phyloP scores from a whole-genome alignment of 495 filamentous ascomycete species.

The Penicillium ochrochloron region DNA sequence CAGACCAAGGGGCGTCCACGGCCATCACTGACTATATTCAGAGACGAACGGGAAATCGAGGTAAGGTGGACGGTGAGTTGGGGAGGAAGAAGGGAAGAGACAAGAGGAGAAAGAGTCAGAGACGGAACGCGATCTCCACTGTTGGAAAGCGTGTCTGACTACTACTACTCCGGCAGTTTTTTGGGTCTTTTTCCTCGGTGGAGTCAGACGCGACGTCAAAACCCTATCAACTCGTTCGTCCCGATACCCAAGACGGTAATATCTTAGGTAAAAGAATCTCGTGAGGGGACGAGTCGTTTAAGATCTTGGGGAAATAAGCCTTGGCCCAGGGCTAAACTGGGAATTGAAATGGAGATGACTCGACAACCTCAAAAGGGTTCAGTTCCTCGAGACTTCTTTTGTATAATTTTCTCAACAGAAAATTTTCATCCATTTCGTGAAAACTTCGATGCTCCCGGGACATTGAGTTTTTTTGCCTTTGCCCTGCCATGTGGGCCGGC shows the following conservation, averaged over 20 bases:
- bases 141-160: neutral
- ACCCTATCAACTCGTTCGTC: slow-evolving; percentile 12
- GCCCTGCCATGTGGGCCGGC: slow-evolving; percentile 14
- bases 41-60: slow-evolving; percentile 17
- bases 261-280: slow-evolving; percentile 10
- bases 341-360: too few relatives aligned
- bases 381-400: neutral
- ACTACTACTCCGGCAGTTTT: neutral
- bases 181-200: slow-evolving; percentile 15
- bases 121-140: neutral
- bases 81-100: neutral
- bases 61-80: slow-evolving; percentile 9
- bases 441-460: slow-evolving; percentile 2
- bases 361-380: neutral
- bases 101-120: slow-evolving; percentile 6
- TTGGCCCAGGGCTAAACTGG: neutral
- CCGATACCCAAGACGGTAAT: slow-evolving; percentile 19
- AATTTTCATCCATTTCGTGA: neutral
- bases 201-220: slow-evolving; percentile 32
- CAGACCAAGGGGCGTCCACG: slow-evolving; percentile 27
- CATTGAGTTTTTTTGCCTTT: neutral
- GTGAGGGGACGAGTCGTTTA: neutral
- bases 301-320: slow-evolving; percentile 6
- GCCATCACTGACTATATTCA: slow-evolving; percentile 31
- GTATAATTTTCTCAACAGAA: neutral